A percentile compares a stretch with the other conserved stretches of the same genome.
phyloP scores from a whole-genome alignment of 805 yeast genomes.

The Lipomyces japonicus region DNA sequence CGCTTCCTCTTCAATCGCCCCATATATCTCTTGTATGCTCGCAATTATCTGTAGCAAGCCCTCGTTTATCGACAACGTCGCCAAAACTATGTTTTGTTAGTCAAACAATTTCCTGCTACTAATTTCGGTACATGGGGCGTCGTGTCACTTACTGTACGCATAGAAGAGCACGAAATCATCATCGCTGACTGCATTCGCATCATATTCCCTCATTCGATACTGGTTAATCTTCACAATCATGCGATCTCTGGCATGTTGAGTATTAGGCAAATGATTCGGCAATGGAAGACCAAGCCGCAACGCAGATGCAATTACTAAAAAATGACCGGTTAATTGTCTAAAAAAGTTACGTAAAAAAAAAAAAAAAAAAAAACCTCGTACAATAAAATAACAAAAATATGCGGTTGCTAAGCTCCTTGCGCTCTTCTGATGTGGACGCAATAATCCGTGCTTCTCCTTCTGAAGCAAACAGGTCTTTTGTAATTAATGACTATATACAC shows the following conservation, averaged over 20 bases:
- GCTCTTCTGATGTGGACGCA: constrained; percentile 43
- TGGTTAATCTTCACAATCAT: constrained; percentile 62
- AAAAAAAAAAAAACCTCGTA: constrained; percentile 20
- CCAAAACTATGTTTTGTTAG: constrained; percentile 43
- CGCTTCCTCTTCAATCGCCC: constrained; percentile 61
- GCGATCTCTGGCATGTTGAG: constrained; percentile 68
- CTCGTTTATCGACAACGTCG: constrained; percentile 61
- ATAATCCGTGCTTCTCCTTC: constrained; percentile 56
- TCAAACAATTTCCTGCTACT: background rate
- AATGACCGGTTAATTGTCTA: background rate
- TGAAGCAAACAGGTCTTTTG: constrained; percentile 54
- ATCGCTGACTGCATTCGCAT: constrained; percentile 45
- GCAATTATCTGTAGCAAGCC: constrained; percentile 59
- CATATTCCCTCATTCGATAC: constrained; percentile 44
- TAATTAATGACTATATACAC: constrained; percentile 44
- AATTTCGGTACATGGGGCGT: no score
- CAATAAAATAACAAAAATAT: constrained; percentile 69
- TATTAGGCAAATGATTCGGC: constrained; percentile 72
- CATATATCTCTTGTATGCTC: constrained; percentile 56
- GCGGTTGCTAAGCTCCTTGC: constrained; percentile 62
- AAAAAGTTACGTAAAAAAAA: background rate
- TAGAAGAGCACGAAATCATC: constrained; percentile 76
- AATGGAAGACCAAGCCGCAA: constrained; percentile 71
- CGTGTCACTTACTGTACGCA: constrained; percentile 49
- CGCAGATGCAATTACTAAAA: constrained; percentile 65